Conservation (phyloP, 192 early-diverging fungal genomes). For the Coemansia sp. region DNA sequence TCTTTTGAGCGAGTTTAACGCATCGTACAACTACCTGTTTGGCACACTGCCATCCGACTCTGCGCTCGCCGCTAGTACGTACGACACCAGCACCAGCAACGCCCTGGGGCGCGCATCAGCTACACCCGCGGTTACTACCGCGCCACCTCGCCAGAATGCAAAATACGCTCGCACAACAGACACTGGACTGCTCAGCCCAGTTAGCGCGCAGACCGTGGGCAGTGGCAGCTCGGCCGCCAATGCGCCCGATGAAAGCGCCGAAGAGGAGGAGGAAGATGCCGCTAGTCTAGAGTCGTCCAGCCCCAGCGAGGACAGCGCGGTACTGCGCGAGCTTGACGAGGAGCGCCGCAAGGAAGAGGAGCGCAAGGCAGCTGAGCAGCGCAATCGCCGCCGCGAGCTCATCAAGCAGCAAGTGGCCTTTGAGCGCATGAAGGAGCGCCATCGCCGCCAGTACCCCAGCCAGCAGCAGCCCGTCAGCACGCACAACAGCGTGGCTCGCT, state of each 20-base stretch:
- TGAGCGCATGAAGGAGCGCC: constrained; percentile 59
- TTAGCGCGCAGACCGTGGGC: constrained; percentile 14
- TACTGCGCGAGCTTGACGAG: constrained; percentile 24
- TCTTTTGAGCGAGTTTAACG: constrained; percentile 46
- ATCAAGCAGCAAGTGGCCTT: constrained; percentile 58
- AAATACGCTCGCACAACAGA: neutral
- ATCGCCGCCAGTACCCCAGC: constrained; percentile 37
- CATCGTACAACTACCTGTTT: constrained; percentile 48
- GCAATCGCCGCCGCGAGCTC: constrained; percentile 50
- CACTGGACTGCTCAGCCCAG: constrained; percentile 34
- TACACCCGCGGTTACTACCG: neutral
- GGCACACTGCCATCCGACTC: constrained; percentile 33
- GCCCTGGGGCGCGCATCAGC: neutral
- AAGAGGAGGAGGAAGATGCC: constrained; percentile 13
- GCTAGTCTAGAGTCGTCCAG: neutral
- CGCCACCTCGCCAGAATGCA: neutral
- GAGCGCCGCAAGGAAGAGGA: constrained; percentile 54
- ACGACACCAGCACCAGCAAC: neutral
- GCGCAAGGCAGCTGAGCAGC: constrained; percentile 48
- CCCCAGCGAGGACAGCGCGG: neutral
- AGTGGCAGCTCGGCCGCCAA: neutral
- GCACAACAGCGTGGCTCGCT: constrained; percentile 31
- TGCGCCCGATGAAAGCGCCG: constrained; percentile 9
- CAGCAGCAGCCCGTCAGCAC: constrained; percentile 17
- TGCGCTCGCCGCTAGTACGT: neutral